phyloP scores from a whole-genome alignment of 306 rosid species.

The Corylus heterophylla region DNA sequence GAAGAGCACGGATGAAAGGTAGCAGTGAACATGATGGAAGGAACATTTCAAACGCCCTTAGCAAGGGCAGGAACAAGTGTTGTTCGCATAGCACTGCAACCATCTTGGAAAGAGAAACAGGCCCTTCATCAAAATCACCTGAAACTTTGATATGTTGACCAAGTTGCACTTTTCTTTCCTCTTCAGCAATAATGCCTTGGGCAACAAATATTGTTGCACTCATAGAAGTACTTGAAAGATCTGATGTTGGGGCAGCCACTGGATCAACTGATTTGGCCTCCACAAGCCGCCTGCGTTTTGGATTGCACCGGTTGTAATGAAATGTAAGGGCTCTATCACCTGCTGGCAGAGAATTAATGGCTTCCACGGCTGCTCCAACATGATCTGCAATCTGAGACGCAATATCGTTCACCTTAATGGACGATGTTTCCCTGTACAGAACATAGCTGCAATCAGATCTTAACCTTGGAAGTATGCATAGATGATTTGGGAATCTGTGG shows the following conservation, averaged over 20 bases:
- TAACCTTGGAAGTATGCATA: conserved; percentile 9
- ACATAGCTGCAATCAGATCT: conserved; percentile 36
- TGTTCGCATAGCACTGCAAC: conserved; percentile 95
- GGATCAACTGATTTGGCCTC: conserved; percentile 47
- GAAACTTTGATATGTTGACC: conserved; percentile 29
- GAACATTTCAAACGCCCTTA: conserved; percentile 96
- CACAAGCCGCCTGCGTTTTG: conserved; percentile 75
- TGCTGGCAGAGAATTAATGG: conserved; percentile 66
- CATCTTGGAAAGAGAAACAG: conserved; percentile 81
- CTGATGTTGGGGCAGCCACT: conserved; percentile 38
- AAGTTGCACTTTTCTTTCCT: conserved; percentile 45
- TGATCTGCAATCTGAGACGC: conserved; percentile 86
- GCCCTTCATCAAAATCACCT: conserved; percentile 63
- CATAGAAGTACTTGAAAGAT: conserved; percentile 40
- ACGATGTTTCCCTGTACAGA: conserved; percentile 82
- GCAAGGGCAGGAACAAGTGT: conserved; percentile 78
- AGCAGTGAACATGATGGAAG: conserved; percentile 91
- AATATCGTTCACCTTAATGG: conserved; percentile 89
- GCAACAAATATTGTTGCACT: conserved; percentile 46
- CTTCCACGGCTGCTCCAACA: conserved; percentile 91
- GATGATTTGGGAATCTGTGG: neutral
- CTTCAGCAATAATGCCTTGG: conserved; percentile 37
- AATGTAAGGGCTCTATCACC: conserved; percentile 63
- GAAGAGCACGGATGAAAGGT: conserved; percentile 92
- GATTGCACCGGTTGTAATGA: conserved; percentile 78